phyloP scores from a whole-genome alignment of 495 filamentous ascomycete species.

The Glutinoglossum americanum region DNA sequence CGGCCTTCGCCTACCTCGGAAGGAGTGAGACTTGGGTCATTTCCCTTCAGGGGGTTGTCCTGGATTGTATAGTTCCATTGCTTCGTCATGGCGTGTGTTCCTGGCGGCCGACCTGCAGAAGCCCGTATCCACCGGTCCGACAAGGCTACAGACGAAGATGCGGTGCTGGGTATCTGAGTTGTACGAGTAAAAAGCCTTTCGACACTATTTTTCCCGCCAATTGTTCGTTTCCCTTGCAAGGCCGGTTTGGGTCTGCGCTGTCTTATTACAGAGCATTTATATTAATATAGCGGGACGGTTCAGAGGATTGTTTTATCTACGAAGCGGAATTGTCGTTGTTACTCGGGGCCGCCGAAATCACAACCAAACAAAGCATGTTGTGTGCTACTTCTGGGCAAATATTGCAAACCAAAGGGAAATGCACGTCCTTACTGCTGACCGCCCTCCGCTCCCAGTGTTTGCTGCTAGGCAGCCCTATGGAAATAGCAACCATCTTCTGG shows the following conservation, averaged over 20 bases:
- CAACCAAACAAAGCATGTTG: not conserved
- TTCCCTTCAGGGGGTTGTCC: not conserved
- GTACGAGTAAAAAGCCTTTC: not conserved
- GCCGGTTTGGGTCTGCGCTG: not conserved
- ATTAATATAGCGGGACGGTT: not conserved
- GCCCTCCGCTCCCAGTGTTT: not conserved
- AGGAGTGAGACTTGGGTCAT: not conserved
- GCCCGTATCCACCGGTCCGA: not conserved
- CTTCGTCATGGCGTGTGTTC: not conserved
- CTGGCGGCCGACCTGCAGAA: not conserved
- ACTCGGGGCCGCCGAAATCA: not conserved
- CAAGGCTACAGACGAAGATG: not conserved
- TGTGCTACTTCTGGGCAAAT: not conserved
- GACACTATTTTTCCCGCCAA: not conserved
- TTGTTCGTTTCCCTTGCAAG: not conserved
- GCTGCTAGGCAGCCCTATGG: not conserved
- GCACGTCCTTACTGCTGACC: not conserved
- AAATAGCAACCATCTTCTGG: not conserved
- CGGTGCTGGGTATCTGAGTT: not conserved
- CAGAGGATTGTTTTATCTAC: not conserved
- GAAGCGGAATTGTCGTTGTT: not conserved
- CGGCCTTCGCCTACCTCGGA: not conserved
- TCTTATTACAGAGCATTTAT: not conserved
- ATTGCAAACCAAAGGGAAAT: not conserved
- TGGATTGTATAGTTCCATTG: not conserved